A percentile compares a stretch with the other conserved stretches of the same genome.
Conservation (phyloP, 2,329 filamentous ascomycete species). For the Pestalotiopsis sp. region DNA sequence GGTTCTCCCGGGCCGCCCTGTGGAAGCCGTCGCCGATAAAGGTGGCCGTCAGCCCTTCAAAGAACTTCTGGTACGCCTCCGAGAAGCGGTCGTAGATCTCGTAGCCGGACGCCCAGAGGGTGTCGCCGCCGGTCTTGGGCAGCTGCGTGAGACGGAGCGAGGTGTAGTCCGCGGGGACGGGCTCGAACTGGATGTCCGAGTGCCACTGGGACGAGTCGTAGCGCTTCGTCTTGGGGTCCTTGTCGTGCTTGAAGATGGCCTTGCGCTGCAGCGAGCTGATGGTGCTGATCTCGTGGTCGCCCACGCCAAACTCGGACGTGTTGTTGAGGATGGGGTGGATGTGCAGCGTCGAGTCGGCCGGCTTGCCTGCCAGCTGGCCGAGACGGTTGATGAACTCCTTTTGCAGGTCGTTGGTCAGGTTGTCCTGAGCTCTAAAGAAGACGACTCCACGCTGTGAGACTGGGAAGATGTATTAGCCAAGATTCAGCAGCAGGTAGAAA, state of each 20-base stretch:
- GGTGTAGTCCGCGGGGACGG: constrained; percentile 61
- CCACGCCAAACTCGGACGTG: constrained; percentile 51
- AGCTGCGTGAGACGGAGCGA: constrained; percentile 59
- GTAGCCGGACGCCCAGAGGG: constrained; percentile 65
- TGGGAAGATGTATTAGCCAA: constrained; percentile 25
- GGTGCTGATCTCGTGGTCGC: constrained; percentile 59
- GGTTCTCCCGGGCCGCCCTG: constrained; percentile 31
- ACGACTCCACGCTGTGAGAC: constrained; percentile 67
- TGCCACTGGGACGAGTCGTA: constrained; percentile 52
- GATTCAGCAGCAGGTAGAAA: neutral
- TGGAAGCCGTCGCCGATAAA: constrained; percentile 42
- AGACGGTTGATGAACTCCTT: constrained; percentile 62
- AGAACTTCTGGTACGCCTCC: constrained; percentile 50
- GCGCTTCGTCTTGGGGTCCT: constrained; percentile 32
- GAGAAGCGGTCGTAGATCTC: constrained; percentile 61
- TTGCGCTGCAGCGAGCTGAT: constrained; percentile 56
- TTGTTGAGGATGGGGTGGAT: constrained; percentile 62
- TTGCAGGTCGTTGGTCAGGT: constrained; percentile 59
- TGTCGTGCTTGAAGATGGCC: constrained; percentile 34
- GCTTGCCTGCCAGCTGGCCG: constrained; percentile 62
- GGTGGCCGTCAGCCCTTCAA: constrained; percentile 53
- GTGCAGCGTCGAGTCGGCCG: constrained; percentile 58
- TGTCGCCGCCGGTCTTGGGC: constrained; percentile 59
- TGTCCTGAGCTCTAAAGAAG: constrained; percentile 64
- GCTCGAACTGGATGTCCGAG: constrained; percentile 63